A percentile compares a stretch with the other conserved stretches of the same genome.
These are phyloP conservation scores for Nothopassalora personata DNA, from an alignment of 2,329 filamentous ascomycete species.

Conservation along the genomic window DNA sequence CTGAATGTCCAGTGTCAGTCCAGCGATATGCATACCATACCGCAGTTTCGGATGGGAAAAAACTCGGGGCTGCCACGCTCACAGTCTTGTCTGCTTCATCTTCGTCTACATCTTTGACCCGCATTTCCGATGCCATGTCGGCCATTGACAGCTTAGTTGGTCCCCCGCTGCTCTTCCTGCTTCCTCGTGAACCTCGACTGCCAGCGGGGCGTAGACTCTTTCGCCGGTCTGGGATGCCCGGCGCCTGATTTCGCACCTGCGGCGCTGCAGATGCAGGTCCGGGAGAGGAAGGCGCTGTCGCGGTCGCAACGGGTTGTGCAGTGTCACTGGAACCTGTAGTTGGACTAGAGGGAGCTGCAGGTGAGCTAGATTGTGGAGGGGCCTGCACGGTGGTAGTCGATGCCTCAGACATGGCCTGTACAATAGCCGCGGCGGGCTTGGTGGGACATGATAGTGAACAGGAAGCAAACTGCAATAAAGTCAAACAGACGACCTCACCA, in stretches of 20 bases:
- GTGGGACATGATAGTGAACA: background rate
- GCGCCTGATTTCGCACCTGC: slow-evolving; percentile 24
- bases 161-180: slow-evolving; percentile 16
- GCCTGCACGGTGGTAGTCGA: background rate
- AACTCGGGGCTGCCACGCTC: background rate
- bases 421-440: background rate
- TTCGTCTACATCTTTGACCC: slow-evolving; percentile 22
- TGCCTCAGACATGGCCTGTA: background rate
- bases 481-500: background rate
- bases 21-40: too few relatives aligned
- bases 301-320: background rate
- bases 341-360: background rate
- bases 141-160: slow-evolving; percentile 16
- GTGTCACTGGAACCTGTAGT: background rate
- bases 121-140: slow-evolving; percentile 26
- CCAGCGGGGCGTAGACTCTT: slow-evolving; percentile 19
- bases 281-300: background rate
- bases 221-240: slow-evolving; percentile 27
- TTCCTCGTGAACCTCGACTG: slow-evolving; percentile 8
- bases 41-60: slow-evolving; percentile 1
- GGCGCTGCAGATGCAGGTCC: background rate
- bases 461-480: background rate
- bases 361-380: background rate
- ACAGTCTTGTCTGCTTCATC: slow-evolving; percentile 10
- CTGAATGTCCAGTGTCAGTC: slow-evolving; percentile 37